A percentile compares a stretch with the other conserved stretches of the same genome.
These are phyloP conservation scores for Podospora sp. DNA, from an alignment of 495 filamentous ascomycete species.

Conservation along the genomic window DNA sequence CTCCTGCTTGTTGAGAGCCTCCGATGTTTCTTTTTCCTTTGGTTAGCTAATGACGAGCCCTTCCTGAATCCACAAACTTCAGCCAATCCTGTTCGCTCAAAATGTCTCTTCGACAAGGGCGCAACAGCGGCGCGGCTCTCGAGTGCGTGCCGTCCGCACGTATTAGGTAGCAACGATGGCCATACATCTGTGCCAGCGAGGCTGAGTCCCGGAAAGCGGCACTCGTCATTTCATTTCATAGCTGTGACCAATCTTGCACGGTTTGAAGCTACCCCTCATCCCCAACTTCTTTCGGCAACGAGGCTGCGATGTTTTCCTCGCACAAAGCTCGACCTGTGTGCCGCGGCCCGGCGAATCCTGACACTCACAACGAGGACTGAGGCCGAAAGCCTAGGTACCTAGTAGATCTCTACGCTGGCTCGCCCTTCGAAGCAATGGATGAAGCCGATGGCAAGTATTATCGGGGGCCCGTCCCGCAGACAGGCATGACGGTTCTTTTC, in stretches of 20 bases:
- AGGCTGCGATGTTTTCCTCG: not conserved
- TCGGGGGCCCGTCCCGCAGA: not conserved
- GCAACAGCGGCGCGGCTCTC: no score
- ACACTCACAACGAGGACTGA: no score
- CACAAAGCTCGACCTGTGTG: not conserved
- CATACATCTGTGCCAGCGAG: not conserved
- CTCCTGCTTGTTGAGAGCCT: not conserved
- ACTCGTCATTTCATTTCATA: not conserved
- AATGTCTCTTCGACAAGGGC: no score
- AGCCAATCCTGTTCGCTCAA: no score
- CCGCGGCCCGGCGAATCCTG: no score
- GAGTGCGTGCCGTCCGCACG: no score
- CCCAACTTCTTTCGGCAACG: not conserved
- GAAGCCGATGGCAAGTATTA: not conserved
- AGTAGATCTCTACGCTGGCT: no score
- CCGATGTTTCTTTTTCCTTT: no score
- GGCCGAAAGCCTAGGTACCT: no score
- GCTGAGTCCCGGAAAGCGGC: not conserved
- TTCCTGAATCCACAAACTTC: no score
- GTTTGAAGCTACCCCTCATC: not conserved
- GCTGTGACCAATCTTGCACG: not conserved
- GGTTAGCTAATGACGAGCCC: no score
- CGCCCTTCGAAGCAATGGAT: not conserved
- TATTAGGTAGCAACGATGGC: not conserved
- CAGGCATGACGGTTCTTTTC: slow-evolving; percentile 4